Evolutionary conservation across 768 basidiomycete species (phyloP).

Genomic region (Xerocomellus amylosporus): DNA sequence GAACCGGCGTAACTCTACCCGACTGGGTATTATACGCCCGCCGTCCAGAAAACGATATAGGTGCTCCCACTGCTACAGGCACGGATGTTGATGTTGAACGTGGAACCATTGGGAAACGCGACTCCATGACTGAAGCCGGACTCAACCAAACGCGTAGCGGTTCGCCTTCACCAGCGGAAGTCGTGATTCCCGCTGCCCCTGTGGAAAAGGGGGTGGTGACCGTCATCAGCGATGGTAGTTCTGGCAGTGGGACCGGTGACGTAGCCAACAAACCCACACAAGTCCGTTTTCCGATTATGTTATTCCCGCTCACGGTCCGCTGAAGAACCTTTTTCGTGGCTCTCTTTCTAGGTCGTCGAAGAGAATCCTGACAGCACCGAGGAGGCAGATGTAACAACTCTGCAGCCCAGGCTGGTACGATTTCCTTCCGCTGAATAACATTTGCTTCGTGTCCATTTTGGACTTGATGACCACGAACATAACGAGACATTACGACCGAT

Average conservation of each 20-base stretch:
- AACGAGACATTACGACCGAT: neutral
- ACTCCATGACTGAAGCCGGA: neutral
- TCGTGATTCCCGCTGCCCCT: neutral
- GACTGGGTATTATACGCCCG: slow-evolving; percentile 47
- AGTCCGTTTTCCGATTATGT: slow-evolving; percentile 19
- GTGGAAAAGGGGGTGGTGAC: neutral
- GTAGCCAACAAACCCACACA: slow-evolving; percentile 1
- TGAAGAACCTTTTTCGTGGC: slow-evolving; percentile 12
- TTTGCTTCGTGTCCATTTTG: slow-evolving; percentile 9
- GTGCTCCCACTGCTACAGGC: neutral
- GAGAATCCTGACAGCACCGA: neutral
- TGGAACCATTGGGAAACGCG: slow-evolving; percentile 8
- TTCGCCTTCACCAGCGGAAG: neutral
- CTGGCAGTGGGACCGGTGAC: neutral
- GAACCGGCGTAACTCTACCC: slow-evolving; percentile 30
- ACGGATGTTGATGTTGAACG: slow-evolving; percentile 20
- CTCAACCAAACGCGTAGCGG: neutral
- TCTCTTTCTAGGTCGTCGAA: slow-evolving; percentile 11
- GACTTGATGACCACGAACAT: neutral
- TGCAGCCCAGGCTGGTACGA: slow-evolving; percentile 25
- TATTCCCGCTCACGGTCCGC: neutral
- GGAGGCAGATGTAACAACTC: neutral
- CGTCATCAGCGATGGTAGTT: neutral
- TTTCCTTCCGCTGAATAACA: slow-evolving; percentile 40
- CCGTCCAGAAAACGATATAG: slow-evolving; percentile 15